Conservation (phyloP, 78 protist species). For the Pigoraptor vietnamica region DNA sequence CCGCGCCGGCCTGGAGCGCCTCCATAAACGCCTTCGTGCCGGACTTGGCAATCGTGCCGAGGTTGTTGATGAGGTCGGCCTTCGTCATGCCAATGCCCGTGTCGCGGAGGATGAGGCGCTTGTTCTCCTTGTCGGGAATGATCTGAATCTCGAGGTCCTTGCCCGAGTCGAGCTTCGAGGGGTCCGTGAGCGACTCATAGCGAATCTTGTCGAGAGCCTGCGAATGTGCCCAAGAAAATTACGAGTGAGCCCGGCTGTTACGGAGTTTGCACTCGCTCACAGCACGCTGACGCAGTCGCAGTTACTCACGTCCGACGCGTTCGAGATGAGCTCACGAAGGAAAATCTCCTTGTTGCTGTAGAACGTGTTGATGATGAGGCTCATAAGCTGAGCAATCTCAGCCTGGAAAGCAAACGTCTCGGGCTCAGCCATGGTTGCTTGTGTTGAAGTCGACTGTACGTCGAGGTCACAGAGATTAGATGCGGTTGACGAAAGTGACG, state of each 20-base stretch:
- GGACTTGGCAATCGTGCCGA: constrained; percentile 99
- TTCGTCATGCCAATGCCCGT: constrained; percentile 99
- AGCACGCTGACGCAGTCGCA: too few species aligned
- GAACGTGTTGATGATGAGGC: constrained; percentile 98
- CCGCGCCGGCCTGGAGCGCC: constrained; percentile 93
- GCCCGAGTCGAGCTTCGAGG: constrained; percentile 73
- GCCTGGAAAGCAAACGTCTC: constrained; percentile 71
- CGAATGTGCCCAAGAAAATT: not conserved
- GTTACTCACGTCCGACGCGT: constrained; percentile 87
- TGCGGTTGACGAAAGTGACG: too few species aligned
- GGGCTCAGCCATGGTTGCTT: not conserved
- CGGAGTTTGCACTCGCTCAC: too few species aligned
- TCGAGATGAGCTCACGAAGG: constrained; percentile 98
- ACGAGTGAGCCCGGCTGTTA: too few species aligned
- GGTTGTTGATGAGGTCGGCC: constrained; percentile 95
- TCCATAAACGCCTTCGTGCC: constrained; percentile 98
- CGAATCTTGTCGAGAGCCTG: constrained; percentile 84
- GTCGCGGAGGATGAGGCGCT: constrained; percentile 91
- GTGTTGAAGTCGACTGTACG: too few species aligned
- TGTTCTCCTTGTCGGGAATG: constrained; percentile 87
- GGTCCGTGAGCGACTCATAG: constrained; percentile 91
- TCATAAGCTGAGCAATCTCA: constrained; percentile 92
- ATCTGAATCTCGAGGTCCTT: constrained; percentile 88
- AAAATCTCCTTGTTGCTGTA: constrained; percentile 97
- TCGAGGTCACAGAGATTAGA: too few species aligned